Evolutionary conservation across 176 grass and related monocot genomes (phyloP).

Genomic region (Zea mays): Zm-B73-REFERENCE-NAM-5.0 NC_050104.1:19324501-19325000

Average conservation of each 20-base stretch:
- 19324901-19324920: constrained; percentile 14
- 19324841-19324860: not conserved
- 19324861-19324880: not conserved
- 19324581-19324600: not conserved
- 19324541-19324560: not conserved
- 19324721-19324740: constrained; percentile 27
- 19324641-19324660: constrained; percentile 3
- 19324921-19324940: not conserved
- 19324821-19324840: not conserved
- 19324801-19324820: not conserved
- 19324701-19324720: not conserved
- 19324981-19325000: too few species aligned
- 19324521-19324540: not conserved
- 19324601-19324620: not conserved
- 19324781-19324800: constrained; percentile 2
- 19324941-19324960: not conserved
- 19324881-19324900: not conserved
- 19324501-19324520: constrained; percentile 4
- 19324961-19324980: not conserved
- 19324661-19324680: not conserved
- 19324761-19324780: constrained; percentile 32
- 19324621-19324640: constrained; percentile 21
- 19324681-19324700: not conserved
- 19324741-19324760: constrained; percentile 16
- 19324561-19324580: not conserved